phyloP scores from a whole-genome alignment of 495 filamentous ascomycete species.

The Endocarpon pusillum region DNA sequence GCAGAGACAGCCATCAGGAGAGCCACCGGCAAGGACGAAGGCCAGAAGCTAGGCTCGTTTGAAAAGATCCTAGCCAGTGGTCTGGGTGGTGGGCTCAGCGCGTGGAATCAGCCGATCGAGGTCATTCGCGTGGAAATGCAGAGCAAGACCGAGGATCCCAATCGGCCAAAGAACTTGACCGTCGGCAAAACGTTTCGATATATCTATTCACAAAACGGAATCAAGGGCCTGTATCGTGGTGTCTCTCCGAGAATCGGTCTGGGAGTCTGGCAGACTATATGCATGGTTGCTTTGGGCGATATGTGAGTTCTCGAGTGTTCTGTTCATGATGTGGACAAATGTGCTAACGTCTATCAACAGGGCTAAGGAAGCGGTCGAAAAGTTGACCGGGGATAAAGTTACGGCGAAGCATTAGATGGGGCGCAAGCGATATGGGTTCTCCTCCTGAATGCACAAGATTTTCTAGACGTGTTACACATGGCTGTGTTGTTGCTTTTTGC shows the following conservation, averaged over 20 bases:
- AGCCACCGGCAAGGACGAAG: slow-evolving; percentile 61
- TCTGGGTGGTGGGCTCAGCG: slow-evolving; percentile 80
- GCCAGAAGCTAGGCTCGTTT: slow-evolving; percentile 50
- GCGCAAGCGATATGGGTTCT: too few relatives aligned
- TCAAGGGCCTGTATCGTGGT: slow-evolving; percentile 90
- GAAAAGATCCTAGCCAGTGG: slow-evolving; percentile 87
- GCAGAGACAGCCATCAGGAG: slow-evolving; percentile 79
- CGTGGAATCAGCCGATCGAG: slow-evolving; percentile 99
- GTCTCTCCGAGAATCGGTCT: slow-evolving; percentile 87
- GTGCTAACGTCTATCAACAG: slow-evolving; percentile 29
- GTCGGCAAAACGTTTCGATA: slow-evolving; percentile 85
- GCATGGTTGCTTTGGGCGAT: slow-evolving; percentile 99
- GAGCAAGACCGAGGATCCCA: slow-evolving; percentile 92
- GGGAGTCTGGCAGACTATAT: slow-evolving; percentile 97
- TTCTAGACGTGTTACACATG: too few relatives aligned
- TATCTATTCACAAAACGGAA: slow-evolving; percentile 75
- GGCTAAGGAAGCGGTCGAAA: slow-evolving; percentile 94
- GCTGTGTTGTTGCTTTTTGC: too few relatives aligned
- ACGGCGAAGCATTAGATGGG: slow-evolving; percentile 88
- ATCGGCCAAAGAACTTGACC: slow-evolving; percentile 95
- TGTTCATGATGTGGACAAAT: neutral
- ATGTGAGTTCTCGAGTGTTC: slow-evolving; percentile 46
- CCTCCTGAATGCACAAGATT: too few relatives aligned
- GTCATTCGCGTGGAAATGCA: slow-evolving; percentile 99
- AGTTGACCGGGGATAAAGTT: slow-evolving; percentile 82